A percentile compares a stretch with the other conserved stretches of the same genome.
Evolutionary conservation across 495 filamentous ascomycete species (phyloP).

Genomic region (Talaromyces liani): DNA sequence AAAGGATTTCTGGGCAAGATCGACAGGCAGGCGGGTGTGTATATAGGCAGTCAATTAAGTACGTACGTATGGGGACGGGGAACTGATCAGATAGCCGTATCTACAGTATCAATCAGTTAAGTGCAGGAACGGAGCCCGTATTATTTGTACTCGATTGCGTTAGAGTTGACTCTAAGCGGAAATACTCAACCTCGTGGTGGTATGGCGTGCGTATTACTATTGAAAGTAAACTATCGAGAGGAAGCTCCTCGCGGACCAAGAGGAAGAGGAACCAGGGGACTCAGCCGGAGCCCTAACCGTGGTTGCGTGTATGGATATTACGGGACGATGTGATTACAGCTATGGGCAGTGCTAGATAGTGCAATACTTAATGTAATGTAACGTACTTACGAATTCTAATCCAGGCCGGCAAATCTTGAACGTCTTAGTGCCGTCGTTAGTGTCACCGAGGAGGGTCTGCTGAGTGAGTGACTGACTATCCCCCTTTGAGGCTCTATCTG

Average conservation of each 20-base stretch:
- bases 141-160: background rate
- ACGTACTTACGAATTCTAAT: background rate
- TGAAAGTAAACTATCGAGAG: background rate
- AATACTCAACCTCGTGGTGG: background rate
- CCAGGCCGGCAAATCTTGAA: background rate
- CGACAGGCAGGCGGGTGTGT: background rate
- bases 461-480: background rate
- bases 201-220: background rate
- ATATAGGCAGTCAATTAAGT: background rate
- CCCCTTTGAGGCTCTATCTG: background rate
- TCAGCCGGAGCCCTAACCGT: background rate
- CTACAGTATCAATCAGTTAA: background rate
- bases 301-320: background rate
- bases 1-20: background rate
- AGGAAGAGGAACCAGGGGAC: too few relatives aligned
- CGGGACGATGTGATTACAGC: background rate
- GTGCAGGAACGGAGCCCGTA: background rate
- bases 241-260: background rate
- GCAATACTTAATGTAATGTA: background rate
- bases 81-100: background rate
- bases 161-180: background rate
- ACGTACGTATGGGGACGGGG: background rate
- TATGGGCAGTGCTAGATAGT: too few relatives aligned
- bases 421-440: background rate
- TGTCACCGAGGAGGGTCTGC: background rate